Conservation (phyloP, 2,329 filamentous ascomycete genomes). For the Colletotrichum spaethianum region DNA sequence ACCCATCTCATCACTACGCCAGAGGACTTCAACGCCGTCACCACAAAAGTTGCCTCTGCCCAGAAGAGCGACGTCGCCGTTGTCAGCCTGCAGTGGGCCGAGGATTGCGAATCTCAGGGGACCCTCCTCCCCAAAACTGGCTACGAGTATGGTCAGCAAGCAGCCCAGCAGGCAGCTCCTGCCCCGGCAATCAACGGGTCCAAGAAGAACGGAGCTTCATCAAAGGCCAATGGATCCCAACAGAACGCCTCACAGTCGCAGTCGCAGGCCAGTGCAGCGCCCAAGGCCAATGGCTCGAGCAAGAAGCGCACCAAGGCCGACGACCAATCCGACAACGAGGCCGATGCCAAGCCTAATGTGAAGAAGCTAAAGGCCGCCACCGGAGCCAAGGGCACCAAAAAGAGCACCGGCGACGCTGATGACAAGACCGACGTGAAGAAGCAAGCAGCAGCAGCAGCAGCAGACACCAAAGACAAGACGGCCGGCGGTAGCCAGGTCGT, state of each 20-base stretch:
- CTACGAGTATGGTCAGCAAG: conserved; percentile 45
- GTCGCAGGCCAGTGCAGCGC: conserved; percentile 17
- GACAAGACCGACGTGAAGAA: conserved; percentile 50
- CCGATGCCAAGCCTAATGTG: conserved; percentile 46
- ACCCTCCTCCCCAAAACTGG: conserved; percentile 53
- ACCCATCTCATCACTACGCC: conserved; percentile 72
- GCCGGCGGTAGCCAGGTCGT: conserved; percentile 54
- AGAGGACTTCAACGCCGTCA: conserved; percentile 64
- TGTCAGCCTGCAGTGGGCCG: conserved; percentile 73
- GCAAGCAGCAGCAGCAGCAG: conserved; percentile 45
- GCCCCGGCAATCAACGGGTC: conserved; percentile 12
- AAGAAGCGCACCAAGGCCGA: conserved; percentile 43
- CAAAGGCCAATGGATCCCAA: conserved; percentile 25
- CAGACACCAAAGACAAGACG: conserved; percentile 49
- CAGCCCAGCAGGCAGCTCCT: conserved; percentile 9
- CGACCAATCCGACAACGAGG: conserved; percentile 43
- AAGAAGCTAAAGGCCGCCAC: conserved; percentile 50
- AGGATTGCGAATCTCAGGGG: conserved; percentile 64
- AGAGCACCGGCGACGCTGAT: conserved; percentile 37
- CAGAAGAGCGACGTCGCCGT: conserved; percentile 64
- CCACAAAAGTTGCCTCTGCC: conserved; percentile 67
- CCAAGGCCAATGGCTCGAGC: conserved; percentile 33
- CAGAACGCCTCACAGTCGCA: conserved; percentile 19
- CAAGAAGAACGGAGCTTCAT: conserved; percentile 19
- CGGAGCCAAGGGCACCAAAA: conserved; percentile 29